A percentile compares a stretch with the other conserved stretches of the same genome.
phyloP scores from a whole-genome alignment of 225 moss, liverwort and hornwort species.

The Thuidium tamariscinum region DNA sequence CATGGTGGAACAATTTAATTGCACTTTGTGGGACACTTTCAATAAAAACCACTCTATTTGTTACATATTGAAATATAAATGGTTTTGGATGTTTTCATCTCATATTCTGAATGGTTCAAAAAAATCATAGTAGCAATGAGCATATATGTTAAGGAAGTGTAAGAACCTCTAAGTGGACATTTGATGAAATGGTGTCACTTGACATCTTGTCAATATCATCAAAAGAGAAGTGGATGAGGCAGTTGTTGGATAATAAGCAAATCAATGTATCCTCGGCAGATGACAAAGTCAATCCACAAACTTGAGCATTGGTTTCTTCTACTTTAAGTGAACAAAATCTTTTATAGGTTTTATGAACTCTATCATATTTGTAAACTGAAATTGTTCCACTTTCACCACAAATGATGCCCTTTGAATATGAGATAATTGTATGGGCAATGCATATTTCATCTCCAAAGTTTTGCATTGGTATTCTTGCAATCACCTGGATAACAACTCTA shows the following conservation, averaged over 20 bases:
- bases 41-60: not conserved
- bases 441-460: constrained; percentile 4
- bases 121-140: not conserved
- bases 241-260: constrained; percentile 42
- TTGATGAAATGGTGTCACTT: constrained; percentile 29
- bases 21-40: fast-evolving
- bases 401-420: constrained; percentile 65
- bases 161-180: constrained; percentile 10
- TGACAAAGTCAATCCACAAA: constrained; percentile 44
- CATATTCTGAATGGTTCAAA: not conserved
- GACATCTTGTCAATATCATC: constrained; percentile 44
- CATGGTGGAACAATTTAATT: too few relatives aligned
- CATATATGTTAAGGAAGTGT: too few relatives aligned
- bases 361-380: constrained; percentile 43
- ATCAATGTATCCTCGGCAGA: constrained; percentile 34
- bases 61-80: fast-evolving
- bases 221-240: constrained; percentile 33
- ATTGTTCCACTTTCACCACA: constrained; percentile 53
- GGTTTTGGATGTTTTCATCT: not conserved
- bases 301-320: constrained; percentile 24
- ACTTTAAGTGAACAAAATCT: constrained; percentile 39
- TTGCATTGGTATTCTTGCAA: constrained; percentile 41
- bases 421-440: constrained; percentile 27
- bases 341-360: constrained; percentile 31
- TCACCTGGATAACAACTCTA: constrained; percentile 9